A percentile compares a stretch with the other conserved stretches of the same genome.
These are phyloP conservation scores for Pythium coloratum DNA, from an alignment of 352 stramenopile species.

Conservation along the genomic window DNA sequence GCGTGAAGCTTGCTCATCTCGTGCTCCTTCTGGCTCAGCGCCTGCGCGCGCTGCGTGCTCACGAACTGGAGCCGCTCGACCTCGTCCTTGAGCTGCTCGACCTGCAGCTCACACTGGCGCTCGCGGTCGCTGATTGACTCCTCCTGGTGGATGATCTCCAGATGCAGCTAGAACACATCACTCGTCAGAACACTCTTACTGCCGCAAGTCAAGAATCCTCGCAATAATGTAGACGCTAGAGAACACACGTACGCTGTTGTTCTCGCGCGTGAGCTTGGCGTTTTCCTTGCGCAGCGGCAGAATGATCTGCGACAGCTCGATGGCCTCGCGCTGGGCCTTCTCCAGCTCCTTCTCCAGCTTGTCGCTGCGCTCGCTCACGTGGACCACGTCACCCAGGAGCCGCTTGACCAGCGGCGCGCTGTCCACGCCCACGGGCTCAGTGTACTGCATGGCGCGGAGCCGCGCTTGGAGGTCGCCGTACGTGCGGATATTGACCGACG, in stretches of 20 bases:
- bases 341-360: constrained; percentile 47
- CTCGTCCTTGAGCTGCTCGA: constrained; percentile 72
- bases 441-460: constrained; percentile 60
- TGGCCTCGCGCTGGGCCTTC: constrained; percentile 52
- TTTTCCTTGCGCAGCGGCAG: constrained; percentile 79
- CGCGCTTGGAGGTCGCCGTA: constrained; percentile 56
- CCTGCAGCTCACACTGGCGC: constrained; percentile 57
- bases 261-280: constrained; percentile 65
- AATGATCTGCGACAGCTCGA: constrained; percentile 69
- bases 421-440: constrained; percentile 61
- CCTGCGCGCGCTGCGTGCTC: constrained; percentile 52
- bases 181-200: neutral
- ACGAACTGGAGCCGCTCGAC: constrained; percentile 73
- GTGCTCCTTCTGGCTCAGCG: constrained; percentile 62
- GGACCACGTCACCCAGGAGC: constrained; percentile 58
- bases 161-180: constrained; percentile 44
- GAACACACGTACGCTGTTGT: constrained; percentile 60
- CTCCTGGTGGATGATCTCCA: constrained; percentile 84
- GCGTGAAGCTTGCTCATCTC: constrained; percentile 64
- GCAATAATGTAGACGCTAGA: too few species aligned
- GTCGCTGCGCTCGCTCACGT: constrained; percentile 32
- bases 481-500: constrained; percentile 44
- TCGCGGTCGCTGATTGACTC: constrained; percentile 68
- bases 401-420: constrained; percentile 56
- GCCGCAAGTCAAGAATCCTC: neutral